Evolutionary conservation across 805 yeast genomes (phyloP), one percentile per base, ranked within the genome.

Genomic region (Vanderwaltozyma polyspora): DNA sequence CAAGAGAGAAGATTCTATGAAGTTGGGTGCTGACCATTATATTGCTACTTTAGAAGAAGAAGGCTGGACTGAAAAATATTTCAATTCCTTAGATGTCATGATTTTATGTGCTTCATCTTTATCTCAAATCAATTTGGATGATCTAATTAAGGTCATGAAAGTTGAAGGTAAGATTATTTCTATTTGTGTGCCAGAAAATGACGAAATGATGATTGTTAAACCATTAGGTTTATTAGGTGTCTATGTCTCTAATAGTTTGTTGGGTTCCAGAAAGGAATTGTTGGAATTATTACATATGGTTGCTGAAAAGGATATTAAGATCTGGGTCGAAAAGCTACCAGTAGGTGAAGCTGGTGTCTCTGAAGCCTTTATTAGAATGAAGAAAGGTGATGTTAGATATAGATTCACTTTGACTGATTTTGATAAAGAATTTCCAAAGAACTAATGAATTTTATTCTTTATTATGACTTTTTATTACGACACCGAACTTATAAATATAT

Each of bases 401-500:
- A 66, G 78, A 60, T 69, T 68, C 44, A 72, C 70, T 15, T 62
- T 72, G 41, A 66, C 69, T 26, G 68, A 66, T 22, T 70, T 56
- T 41, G 72, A 67, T 44, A 63, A 70, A 25, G 42, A 39, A 31
- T 48, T 48, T 31, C n/a, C n/a, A n/a, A n/a, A n/a, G n/a, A n/a
- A n/a, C n/a, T n/a, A n/a, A n/a, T n/a, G n/a, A n/a, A n/a, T n/a
- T n/a, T n/a, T n/a, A n/a, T n/a, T n/a, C n/a, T n/a, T n/a, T n/a
- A n/a, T n/a, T n/a, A n/a, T n/a, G n/a, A n/a, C n/a, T n/a, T n/a
- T n/a, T n/a, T n/a, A n/a, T n/a, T n/a, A n/a, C n/a, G n/a, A n/a
- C n/a, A n/a, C n/a, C n/a, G n/a, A n/a, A n/a, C n/a, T n/a, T n/a
- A n/a, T n/a, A n/a, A n/a, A n/a, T n/a, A n/a, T n/a, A n/a, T n/a